A percentile compares a stretch with the other conserved stretches of the same genome.
Conservation (phyloP, 176 grass and related monocot species). For the Typha latifolia region DNA sequence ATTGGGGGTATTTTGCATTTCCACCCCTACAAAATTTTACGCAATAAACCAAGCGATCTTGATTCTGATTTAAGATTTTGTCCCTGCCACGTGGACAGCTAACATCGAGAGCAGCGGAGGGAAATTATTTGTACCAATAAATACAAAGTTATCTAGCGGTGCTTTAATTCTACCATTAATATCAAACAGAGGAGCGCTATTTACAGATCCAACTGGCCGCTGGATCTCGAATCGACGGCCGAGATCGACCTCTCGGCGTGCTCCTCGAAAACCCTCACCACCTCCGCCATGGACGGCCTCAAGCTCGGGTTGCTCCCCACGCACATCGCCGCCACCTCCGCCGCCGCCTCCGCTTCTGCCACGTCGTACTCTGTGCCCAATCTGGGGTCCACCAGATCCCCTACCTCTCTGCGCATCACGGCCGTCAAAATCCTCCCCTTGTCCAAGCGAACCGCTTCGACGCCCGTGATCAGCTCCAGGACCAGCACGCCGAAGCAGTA, state of each 20-base stretch:
- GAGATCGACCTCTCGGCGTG: conserved; percentile 35
- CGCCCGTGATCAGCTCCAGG: conserved; percentile 62
- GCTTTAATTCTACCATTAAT: no score
- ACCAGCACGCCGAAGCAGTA: conserved; percentile 98
- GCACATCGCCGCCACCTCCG: conserved; percentile 36
- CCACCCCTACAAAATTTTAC: no score
- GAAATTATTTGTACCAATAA: no score
- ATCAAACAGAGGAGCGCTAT: no score
- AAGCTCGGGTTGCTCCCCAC: conserved; percentile 31
- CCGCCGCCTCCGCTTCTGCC: conserved; percentile 39
- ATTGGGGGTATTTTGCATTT: no score
- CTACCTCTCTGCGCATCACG: conserved; percentile 25
- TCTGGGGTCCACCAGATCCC: conserved; percentile 41
- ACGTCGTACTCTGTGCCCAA: conserved; percentile 29
- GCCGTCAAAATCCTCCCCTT: conserved; percentile 43
- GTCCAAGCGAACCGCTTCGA: conserved; percentile 50
- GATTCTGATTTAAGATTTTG: no score
- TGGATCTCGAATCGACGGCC: conserved; percentile 30
- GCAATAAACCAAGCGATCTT: no score
- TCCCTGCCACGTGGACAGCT: no score
- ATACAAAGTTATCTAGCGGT: no score
- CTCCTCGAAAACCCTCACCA: conserved; percentile 49
- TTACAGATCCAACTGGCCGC: conserved; percentile 27
- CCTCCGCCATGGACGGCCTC: conserved; percentile 63
- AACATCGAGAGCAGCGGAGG: no score